phyloP scores from a whole-genome alignment of 495 filamentous ascomycete genomes.

The Aspergillus steynii region DNA sequence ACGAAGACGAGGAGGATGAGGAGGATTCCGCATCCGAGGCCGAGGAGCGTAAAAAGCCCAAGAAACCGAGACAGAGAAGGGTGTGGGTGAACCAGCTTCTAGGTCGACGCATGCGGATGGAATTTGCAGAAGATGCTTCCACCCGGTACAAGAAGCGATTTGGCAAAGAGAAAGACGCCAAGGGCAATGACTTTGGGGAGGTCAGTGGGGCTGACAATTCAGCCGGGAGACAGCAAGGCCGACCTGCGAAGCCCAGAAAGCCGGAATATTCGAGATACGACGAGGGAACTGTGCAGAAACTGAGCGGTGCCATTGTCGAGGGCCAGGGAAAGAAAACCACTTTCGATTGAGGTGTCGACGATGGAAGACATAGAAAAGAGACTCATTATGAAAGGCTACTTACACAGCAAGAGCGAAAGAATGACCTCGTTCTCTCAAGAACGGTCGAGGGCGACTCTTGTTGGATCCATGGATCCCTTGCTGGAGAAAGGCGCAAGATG shows the following conservation, averaged over 20 bases:
- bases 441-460: not conserved
- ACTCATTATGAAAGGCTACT: not conserved
- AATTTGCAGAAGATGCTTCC: slow-evolving; percentile 88
- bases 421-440: not conserved
- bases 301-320: slow-evolving; percentile 77
- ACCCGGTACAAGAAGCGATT: slow-evolving; percentile 90
- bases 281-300: slow-evolving; percentile 50
- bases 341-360: slow-evolving; percentile 60
- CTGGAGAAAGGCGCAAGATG: not conserved
- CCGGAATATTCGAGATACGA: slow-evolving; percentile 42
- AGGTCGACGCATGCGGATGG: slow-evolving; percentile 78
- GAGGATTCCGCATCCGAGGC: slow-evolving; percentile 41
- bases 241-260: slow-evolving; percentile 25
- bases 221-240: slow-evolving; percentile 22
- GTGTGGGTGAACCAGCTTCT: slow-evolving; percentile 80
- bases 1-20: slow-evolving; percentile 62
- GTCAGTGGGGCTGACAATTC: slow-evolving; percentile 23
- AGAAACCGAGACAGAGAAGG: slow-evolving; percentile 64
- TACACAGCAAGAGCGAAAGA: not conserved
- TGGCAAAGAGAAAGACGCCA: slow-evolving; percentile 63
- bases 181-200: slow-evolving; percentile 30
- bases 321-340: slow-evolving; percentile 79
- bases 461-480: not conserved
- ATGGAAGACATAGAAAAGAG: not conserved
- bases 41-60: slow-evolving; percentile 39